Evolutionary conservation across 306 rosid genomes (phyloP).

Genomic region (Leucaena leucocephala): DNA sequence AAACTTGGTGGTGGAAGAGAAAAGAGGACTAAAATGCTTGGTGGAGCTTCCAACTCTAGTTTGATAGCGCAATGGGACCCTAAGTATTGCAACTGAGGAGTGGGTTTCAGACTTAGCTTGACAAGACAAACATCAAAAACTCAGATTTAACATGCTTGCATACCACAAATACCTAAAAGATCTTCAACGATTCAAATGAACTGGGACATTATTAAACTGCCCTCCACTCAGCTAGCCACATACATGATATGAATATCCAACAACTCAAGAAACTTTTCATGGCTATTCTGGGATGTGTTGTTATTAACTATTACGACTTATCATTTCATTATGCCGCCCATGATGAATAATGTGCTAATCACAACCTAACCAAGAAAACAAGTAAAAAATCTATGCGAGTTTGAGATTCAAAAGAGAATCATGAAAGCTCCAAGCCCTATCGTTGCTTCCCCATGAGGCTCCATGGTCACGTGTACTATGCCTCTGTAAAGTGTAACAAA

Average conservation of each 20-base stretch:
- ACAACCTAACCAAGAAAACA: neutral
- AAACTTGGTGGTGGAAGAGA: neutral
- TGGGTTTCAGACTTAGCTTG: conserved; percentile 4
- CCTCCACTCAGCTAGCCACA: neutral
- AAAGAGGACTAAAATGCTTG: neutral
- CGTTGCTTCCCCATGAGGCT: neutral
- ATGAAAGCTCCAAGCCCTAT: conserved; percentile 12
- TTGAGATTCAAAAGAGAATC: neutral
- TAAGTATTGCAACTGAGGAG: neutral
- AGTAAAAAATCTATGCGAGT: neutral
- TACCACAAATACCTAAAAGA: neutral
- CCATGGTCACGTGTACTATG: conserved; percentile 57
- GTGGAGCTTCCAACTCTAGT: neutral
- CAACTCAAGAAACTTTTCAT: neutral
- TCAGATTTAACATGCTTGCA: neutral
- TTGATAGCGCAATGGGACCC: neutral
- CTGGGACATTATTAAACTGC: neutral
- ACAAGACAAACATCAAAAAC: conserved; percentile 3
- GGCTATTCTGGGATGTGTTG: neutral
- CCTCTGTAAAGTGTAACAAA: conserved; percentile 29
- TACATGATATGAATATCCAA: neutral
- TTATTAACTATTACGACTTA: neutral
- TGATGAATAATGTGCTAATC: neutral
- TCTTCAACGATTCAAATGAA: neutral
- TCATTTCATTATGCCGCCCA: neutral